Evolutionary conservation across 2,329 filamentous ascomycete genomes (phyloP), one percentile per base, ranked within the genome.

Genomic region (Fusarium dimerum): DNA sequence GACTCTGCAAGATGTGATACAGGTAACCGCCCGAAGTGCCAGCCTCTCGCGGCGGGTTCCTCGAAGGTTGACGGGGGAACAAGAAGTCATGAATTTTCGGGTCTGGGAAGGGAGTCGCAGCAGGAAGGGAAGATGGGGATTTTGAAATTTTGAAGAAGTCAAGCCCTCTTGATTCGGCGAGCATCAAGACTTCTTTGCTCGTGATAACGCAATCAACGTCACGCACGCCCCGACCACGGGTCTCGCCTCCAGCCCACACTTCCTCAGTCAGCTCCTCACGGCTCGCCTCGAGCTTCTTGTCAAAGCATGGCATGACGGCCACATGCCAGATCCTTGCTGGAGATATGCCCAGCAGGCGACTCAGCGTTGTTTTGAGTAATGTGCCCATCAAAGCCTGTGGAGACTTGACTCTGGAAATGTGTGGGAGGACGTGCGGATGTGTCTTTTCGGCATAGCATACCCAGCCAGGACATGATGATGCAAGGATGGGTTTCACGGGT

Each of bases 391-490:
- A 75, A 26, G 94, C 93, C 72, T 99, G 94, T 13, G 94, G 93
- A 6, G 92, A 97, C 71, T 97, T 99, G 57, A 97, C 80, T 45
- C 85, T 85, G 52, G 92, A 97, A 48, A 99, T 79, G 71, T 99
- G 92, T 29, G 92, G 91, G 45, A 99, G 80, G 50, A 97, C 86
- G 66, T 97, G 88, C 2, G 94, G 92, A 67, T 99, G 94, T 50
- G 93, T 97, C 76, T 99, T 97, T 71, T 99, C 94, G 26, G 93
- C 93, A 67, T 99, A 99, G 74, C 94, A 99, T 50, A 99, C 93
- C 92, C 95, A 99, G 8, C 94, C 94, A 1, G 94, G 94, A 70
- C 94, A 99, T 17, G 91, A 91, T 4, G 92, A 92, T 9, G 92
- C 91, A 41, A 99, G 80, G 30, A 93, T 85, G 0, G 90, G 89